phyloP scores from a whole-genome alignment of 1,284 basidiomycete genomes.

The Dichomitus squalens region DNA sequence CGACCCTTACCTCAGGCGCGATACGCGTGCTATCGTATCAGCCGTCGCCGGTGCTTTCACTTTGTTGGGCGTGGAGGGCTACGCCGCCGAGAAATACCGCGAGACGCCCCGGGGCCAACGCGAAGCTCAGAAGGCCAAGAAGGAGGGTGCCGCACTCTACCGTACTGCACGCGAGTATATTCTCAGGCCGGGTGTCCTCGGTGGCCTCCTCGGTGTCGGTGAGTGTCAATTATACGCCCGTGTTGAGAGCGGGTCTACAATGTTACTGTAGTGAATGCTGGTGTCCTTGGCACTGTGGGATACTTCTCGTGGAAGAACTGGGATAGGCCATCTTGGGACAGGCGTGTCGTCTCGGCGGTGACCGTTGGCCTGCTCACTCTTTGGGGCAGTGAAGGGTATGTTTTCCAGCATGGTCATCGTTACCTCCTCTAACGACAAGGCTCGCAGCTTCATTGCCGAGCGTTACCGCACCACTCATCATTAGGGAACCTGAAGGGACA shows the following conservation, averaged over 20 bases:
- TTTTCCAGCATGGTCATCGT: background rate
- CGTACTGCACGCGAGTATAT: constrained; percentile 60
- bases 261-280: constrained; percentile 59
- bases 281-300: constrained; percentile 66
- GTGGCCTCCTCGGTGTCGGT: constrained; percentile 67
- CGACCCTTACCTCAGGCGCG: constrained; percentile 63
- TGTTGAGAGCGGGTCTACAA: background rate
- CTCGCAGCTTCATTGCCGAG: constrained; percentile 16
- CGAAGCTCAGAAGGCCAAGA: constrained; percentile 58
- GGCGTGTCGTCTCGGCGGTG: constrained; percentile 62
- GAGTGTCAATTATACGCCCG: constrained; percentile 30
- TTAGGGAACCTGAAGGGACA: background rate
- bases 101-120: constrained; percentile 59
- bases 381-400: constrained; percentile 74
- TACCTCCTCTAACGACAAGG: background rate
- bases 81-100: constrained; percentile 63
- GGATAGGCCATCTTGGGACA: constrained; percentile 71
- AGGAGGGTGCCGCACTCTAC: constrained; percentile 66
- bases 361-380: constrained; percentile 67
- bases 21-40: constrained; percentile 57
- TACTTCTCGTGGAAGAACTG: constrained; percentile 75
- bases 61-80: constrained; percentile 65
- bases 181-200: constrained; percentile 69
- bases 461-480: constrained; percentile 19
- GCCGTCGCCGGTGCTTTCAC: constrained; percentile 56